Percentiles rank a stretch among this genome's conserved stretches.
These are phyloP conservation scores for Gnaphalium uliginosum DNA, from an alignment of 129 eudicot genomes.

Conservation along the genomic window DNA sequence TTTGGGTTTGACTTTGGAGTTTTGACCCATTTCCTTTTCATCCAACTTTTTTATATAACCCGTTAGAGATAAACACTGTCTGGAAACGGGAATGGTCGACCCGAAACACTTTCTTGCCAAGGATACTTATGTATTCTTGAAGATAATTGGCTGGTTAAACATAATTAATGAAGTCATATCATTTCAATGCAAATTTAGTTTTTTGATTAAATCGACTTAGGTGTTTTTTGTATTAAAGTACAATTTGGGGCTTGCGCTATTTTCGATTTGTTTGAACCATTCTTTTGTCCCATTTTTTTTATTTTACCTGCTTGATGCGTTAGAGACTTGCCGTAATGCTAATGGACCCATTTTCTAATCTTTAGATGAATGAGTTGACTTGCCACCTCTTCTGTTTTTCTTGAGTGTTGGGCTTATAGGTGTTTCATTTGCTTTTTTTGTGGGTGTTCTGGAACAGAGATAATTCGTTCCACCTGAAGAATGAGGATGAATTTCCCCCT, in stretches of 20 bases:
- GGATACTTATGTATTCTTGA: too few species aligned
- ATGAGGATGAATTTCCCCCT: slow-evolving; percentile 88
- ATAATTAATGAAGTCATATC: not conserved
- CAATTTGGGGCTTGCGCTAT: not conserved
- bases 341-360: not conserved
- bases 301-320: not conserved
- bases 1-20: not conserved
- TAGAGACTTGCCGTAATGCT: not conserved
- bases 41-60: not conserved
- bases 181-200: too few species aligned
- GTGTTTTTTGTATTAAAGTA: not conserved
- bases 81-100: not conserved
- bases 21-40: not conserved
- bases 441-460: slow-evolving; percentile 52
- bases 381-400: not conserved
- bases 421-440: not conserved
- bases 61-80: not conserved
- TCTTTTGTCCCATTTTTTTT: not conserved
- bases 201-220: not conserved
- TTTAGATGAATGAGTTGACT: not conserved
- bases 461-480: slow-evolving; percentile 59
- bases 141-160: not conserved
- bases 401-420: not conserved
- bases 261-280: not conserved
- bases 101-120: not conserved